Percentiles rank a stretch among this genome's conserved stretches.
phyloP scores from a whole-genome alignment of 2,329 filamentous ascomycete species.

The Torrubiella hemipterigena region DNA sequence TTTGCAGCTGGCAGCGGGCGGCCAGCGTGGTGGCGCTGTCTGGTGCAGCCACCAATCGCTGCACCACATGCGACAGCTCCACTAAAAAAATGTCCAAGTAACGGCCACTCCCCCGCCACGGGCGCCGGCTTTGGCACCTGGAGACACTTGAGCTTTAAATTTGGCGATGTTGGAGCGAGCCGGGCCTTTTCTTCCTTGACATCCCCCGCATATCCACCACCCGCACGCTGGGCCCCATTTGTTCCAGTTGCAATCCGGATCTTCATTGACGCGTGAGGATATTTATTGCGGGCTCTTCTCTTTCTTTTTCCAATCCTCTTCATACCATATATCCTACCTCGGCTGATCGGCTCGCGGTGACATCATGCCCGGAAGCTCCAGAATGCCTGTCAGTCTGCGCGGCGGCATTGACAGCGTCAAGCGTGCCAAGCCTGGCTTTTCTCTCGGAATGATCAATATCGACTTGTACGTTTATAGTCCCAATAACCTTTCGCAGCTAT shows the following conservation, averaged over 20 bases:
- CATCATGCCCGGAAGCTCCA: slow-evolving; percentile 53
- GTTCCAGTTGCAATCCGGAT: too few species aligned
- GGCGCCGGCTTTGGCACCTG: too few species aligned
- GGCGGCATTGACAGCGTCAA: slow-evolving; percentile 55
- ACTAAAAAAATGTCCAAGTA: slow-evolving; percentile 20
- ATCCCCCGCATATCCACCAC: too few species aligned
- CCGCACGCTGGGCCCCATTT: too few species aligned
- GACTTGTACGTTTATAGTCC: slow-evolving; percentile 63
- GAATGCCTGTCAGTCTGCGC: slow-evolving; percentile 59
- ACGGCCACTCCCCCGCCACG: slow-evolving; percentile 15
- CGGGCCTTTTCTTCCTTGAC: too few species aligned
- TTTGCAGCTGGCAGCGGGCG: too few species aligned
- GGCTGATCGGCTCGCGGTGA: not conserved
- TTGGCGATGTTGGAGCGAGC: too few species aligned
- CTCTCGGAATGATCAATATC: slow-evolving; percentile 50
- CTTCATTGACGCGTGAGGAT: too few species aligned
- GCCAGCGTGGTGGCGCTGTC: too few species aligned
- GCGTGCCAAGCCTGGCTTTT: slow-evolving; percentile 40
- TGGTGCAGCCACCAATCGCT: too few species aligned
- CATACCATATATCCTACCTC: slow-evolving; percentile 4
- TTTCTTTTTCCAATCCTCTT: slow-evolving; percentile 1
- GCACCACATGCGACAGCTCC: slow-evolving; percentile 10
- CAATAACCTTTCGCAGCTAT: too few species aligned
- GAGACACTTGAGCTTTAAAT: too few species aligned
- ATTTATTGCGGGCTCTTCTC: slow-evolving; percentile 1